Evolutionary conservation across 1,284 basidiomycete species (phyloP).

Genomic region (Volvariella volvacea): DNA sequence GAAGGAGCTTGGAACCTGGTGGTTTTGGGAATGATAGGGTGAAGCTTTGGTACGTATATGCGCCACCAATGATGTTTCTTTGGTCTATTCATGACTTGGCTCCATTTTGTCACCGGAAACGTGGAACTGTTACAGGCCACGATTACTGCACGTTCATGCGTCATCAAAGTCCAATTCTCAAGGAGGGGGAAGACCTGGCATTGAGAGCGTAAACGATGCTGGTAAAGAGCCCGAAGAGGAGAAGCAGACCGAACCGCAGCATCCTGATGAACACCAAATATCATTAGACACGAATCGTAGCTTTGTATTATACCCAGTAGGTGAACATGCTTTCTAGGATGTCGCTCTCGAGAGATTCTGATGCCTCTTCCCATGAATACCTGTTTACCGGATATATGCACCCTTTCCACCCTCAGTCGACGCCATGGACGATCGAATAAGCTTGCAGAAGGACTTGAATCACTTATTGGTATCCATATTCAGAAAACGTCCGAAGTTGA

Average conservation of each 20-base stretch:
- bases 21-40: constrained; percentile 56
- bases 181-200: too few species aligned
- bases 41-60: constrained; percentile 46
- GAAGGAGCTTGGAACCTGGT: constrained; percentile 46
- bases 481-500: constrained; percentile 62
- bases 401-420: constrained; percentile 13
- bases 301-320: constrained; percentile 84
- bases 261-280: constrained; percentile 82
- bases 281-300: constrained; percentile 81
- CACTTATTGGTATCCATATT: constrained; percentile 74
- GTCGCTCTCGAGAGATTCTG: too few species aligned
- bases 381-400: too few species aligned
- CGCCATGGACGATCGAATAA: constrained; percentile 30
- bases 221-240: constrained; percentile 5
- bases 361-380: too few species aligned
- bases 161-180: constrained; percentile 7
- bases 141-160: constrained; percentile 38
- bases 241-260: constrained; percentile 24
- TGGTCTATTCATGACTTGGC: too few species aligned
- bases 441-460: constrained; percentile 63
- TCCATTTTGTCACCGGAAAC: too few species aligned
- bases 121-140: too few species aligned
- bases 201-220: background rate
- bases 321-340: constrained; percentile 38
- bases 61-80: too few species aligned